Evolutionary conservation across 441 rosid species (phyloP).

Genomic region (Isatis lusitanica): DNA sequence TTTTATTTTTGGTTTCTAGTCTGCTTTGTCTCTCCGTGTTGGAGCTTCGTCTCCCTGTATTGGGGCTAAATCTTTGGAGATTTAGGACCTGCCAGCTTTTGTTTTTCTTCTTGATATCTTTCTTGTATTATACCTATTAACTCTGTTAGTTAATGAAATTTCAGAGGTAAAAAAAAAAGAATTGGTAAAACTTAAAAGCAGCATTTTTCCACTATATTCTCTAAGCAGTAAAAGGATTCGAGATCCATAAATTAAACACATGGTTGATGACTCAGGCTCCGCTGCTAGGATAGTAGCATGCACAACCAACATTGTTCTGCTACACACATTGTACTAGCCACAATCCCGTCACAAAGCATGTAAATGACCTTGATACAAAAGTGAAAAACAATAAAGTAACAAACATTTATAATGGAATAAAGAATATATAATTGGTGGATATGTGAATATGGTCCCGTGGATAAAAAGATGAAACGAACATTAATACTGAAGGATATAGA

Average conservation of each 20-base stretch:
- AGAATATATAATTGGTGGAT: constrained; percentile 17
- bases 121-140: too few relatives aligned
- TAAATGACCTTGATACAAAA: background rate
- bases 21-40: too few relatives aligned
- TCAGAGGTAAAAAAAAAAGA: too few relatives aligned
- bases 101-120: too few relatives aligned
- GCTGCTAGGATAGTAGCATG: background rate
- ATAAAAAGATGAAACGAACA: constrained; percentile 7
- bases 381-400: too few relatives aligned
- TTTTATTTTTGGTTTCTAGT: too few relatives aligned
- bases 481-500: background rate
- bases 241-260: background rate
- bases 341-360: background rate
- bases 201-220: background rate
- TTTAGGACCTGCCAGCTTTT: too few relatives aligned
- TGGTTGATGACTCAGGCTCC: constrained; percentile 26
- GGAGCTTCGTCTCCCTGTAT: too few relatives aligned
- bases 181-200: too few relatives aligned
- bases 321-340: constrained; percentile 11
- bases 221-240: background rate
- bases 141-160: too few relatives aligned
- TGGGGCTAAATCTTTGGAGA: too few relatives aligned
- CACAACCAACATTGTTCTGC: constrained; percentile 12
- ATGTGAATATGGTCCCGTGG: constrained; percentile 14
- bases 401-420: too few relatives aligned